Base-by-base conservation (phyloP, 306 rosid genomes). In the Calophaca sinica region DNA sequence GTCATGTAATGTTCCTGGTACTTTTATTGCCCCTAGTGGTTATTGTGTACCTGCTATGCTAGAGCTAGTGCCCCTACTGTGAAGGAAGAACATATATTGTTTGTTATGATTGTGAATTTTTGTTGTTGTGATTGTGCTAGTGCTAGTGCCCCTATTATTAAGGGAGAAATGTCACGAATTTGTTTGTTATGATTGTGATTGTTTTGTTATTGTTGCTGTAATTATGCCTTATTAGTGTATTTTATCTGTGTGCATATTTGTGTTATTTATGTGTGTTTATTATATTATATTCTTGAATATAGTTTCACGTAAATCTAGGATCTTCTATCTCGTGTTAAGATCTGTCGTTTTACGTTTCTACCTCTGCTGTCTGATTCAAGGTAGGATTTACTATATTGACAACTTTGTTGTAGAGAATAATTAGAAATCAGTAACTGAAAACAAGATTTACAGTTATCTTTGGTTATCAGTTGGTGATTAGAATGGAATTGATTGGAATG, bases 1-100 rank as follows among this genome's bases (percentile, higher is more conserved):
- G 29, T 49, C 44, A 48, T 29, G 26, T 46, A 67, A 11, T 67
- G 45, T 67, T 46, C 59, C 59, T 7, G 58, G 11, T 32, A 29
- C 42, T 31, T 67, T 59, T 29, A 7, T 44, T 46, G 29, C 59
- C 48, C 59, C 59, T 67, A 31, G 72, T 65, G 71, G 72, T 66
- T 45, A 41, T 33, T 5, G 15, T 42, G 15, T 26, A 64, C 42
- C 5, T 65, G 39, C 26, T 26, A 66, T 9, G 72, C 57, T 48
- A 29, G 42, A 14, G 53, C n/a, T n/a, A n/a, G n/a, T n/a, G n/a
- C n/a, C n/a, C n/a, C n/a, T n/a, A n/a, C n/a, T n/a, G n/a, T n/a
- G n/a, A n/a, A n/a, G n/a, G n/a, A n/a, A n/a, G n/a, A n/a, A n/a
- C n/a, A n/a, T n/a, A n/a, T n/a, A n/a, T n/a, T n/a, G n/a, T n/a